Evolutionary conservation across 371 early-diverging fungal species (phyloP).

Genomic region (Zychaea mexicana): DNA sequence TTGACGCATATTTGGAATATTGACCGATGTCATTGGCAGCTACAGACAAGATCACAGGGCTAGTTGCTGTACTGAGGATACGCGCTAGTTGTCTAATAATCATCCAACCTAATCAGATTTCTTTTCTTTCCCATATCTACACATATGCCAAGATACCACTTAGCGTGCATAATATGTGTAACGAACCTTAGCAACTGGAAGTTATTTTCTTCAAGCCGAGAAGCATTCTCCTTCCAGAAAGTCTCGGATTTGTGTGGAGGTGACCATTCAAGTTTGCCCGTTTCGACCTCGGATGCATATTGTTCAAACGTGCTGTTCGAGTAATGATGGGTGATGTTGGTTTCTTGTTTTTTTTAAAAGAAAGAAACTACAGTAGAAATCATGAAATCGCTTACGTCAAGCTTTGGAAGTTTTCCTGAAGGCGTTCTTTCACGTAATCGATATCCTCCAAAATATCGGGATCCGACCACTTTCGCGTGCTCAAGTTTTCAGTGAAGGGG

Average conservation of each 20-base stretch:
- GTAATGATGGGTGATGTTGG: neutral
- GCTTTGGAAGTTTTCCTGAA: slow-evolving; percentile 76
- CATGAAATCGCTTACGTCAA: slow-evolving; percentile 58
- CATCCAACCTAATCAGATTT: neutral
- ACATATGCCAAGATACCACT: neutral
- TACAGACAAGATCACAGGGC: slow-evolving; percentile 76
- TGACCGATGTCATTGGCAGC: slow-evolving; percentile 94
- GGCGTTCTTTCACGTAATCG: slow-evolving; percentile 67
- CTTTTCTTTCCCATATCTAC: neutral
- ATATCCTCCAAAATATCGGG: slow-evolving; percentile 85
- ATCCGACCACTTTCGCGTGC: slow-evolving; percentile 90
- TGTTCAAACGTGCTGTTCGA: slow-evolving; percentile 88
- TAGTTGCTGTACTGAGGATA: slow-evolving; percentile 66
- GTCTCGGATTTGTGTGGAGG: slow-evolving; percentile 89
- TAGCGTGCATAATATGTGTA: no score
- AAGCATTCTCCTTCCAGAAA: slow-evolving; percentile 93
- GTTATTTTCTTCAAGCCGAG: slow-evolving; percentile 77
- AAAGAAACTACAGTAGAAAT: neutral
- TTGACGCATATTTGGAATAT: slow-evolving; percentile 83
- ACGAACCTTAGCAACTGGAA: slow-evolving; percentile 68
- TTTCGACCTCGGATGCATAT: slow-evolving; percentile 85
- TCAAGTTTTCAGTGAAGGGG: slow-evolving; percentile 78
- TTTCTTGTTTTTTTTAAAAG: neutral
- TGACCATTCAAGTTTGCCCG: slow-evolving; percentile 91
- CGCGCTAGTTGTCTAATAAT: slow-evolving; percentile 59